Base-by-base conservation (phyloP, 1,139 yeast genomes). In the Sugiyamaella neomexicana region DNA sequence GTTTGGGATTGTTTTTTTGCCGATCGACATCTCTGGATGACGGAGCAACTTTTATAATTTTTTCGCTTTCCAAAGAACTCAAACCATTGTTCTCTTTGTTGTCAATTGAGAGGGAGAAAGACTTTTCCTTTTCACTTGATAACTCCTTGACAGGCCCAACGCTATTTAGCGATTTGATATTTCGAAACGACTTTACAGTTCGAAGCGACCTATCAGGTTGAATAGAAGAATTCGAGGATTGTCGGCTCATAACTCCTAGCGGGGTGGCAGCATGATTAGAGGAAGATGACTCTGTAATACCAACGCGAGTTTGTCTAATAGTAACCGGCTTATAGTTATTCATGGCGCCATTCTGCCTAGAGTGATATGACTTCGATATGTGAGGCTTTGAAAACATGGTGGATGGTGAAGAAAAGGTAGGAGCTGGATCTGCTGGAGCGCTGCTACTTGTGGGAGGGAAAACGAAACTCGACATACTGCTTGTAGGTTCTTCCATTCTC, bases 31-130 rank as follows among this genome's bases (percentile, higher is more conserved):
- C 37, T 46, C 40, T 45, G 39, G 61, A 29, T 29, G 34, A 12
- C n/a, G 34, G 61, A n/a, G 58, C 54, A 37, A 40, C 42, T 46
- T 54, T 57, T 20, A 55, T 54, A 51, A 55, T 42, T 5, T 55
- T 49, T 34, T 59, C 59, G 25, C 56, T 60, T 32, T 48, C 27
- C 15, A 46, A 45, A 23, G 52, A 13, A 13, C 16, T 7, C 5
- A 16, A 23, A 36, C 13, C 23, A 10, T 46, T 32, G 8, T 46
- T 37, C 10, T 46, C 37, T 15, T 38, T 46, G 15, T 37, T 27
- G 4, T 45, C 34, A n/a, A 5, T 12, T 20, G 25, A 20, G 25
- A 20, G 5, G 25, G 3, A 20, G 25, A 5, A 20, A 20, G 5
- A 20, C 25, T 20, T n/a, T 27, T 23, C 17, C 40, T 2, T 44